Evolutionary conservation across 2,329 filamentous ascomycete genomes (phyloP).

Genomic region (Alternaria viburni): DNA sequence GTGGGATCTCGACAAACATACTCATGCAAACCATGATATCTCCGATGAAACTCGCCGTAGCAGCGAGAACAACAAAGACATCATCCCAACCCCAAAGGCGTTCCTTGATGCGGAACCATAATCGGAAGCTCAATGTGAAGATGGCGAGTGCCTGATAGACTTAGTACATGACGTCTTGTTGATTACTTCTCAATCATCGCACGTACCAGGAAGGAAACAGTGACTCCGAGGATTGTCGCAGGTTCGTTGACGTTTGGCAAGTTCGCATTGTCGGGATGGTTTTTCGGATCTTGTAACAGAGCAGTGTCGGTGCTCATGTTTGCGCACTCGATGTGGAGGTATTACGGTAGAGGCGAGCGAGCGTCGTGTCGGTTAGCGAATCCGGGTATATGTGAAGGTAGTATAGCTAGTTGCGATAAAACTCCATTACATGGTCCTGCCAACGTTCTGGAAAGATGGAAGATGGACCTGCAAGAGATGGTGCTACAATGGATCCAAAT

Average conservation of each 20-base stretch:
- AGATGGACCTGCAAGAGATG: not conserved
- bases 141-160: conserved; percentile 29
- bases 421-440: conserved; percentile 8
- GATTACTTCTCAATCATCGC: not conserved
- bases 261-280: conserved; percentile 37
- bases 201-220: conserved; percentile 40
- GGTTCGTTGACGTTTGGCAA: conserved; percentile 38
- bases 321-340: not conserved
- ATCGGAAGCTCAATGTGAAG: conserved; percentile 35
- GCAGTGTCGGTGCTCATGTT: not conserved
- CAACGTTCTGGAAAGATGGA: not conserved
- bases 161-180: conserved; percentile 4
- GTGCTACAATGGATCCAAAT: not conserved
- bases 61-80: conserved; percentile 39
- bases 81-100: conserved; percentile 47
- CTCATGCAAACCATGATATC: conserved; percentile 40
- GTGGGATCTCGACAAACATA: conserved; percentile 20
- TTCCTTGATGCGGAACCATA: conserved; percentile 39
- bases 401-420: conserved; percentile 1
- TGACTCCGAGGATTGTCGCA: conserved; percentile 36
- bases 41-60: conserved; percentile 29
- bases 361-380: not conserved
- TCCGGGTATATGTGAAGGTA: not conserved
- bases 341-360: not conserved
- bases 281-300: conserved; percentile 8